Evolutionary conservation across 2,329 filamentous ascomycete species (phyloP), one percentile per base, ranked within the genome.

Genomic region (Penicillium crustosum): DNA sequence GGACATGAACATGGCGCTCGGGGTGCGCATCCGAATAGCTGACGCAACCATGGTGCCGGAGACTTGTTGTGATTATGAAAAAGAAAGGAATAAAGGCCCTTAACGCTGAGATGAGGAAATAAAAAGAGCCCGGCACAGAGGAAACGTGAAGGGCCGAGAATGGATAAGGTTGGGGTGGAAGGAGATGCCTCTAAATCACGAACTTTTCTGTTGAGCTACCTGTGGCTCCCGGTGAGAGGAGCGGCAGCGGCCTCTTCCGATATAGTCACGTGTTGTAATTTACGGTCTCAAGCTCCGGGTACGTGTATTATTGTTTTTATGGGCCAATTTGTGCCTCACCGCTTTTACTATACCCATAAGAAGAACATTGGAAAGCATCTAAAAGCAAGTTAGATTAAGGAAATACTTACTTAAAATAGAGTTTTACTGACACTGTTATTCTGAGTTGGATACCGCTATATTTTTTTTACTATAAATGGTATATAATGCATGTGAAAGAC

Each of bases 1-100:
- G 61, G 71, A 70, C 59, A 78, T 68, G 55, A 78, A 68, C 68
- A 77, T 75, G 62, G 76, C 75, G 67, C 74, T 73, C 62, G 75
- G 73, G 58, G 72, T 73, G 69, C 77, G 76, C 73, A 78, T 77
- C 65, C 78, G 73, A 63, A 78, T 72, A 68, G 72, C 73, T 68
- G 75, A 74, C 69, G 83, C 81, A 74, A 83, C 82, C 83, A 85
- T 86, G 73, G 76, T 80, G 75, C 68, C 64, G 52, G 53, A 53
- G 62, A 65, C 65, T 69, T 68, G 69, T 69, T 60, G 66, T 55
- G 59, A 62, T 48, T 63, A 57, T 64, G 47, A 64, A 61, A 61
- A 58, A 54, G 45, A 45, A 45, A 57, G 59, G 61, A 62, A 53
- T 65, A 60, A 43, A 60, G 60, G 54, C 64, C 67, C 69, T 65